A percentile compares a stretch with the other conserved stretches of the same genome.
phyloP scores from a whole-genome alignment of 352 stramenopile genomes.

The Globisporangium uncinulatum region DNA sequence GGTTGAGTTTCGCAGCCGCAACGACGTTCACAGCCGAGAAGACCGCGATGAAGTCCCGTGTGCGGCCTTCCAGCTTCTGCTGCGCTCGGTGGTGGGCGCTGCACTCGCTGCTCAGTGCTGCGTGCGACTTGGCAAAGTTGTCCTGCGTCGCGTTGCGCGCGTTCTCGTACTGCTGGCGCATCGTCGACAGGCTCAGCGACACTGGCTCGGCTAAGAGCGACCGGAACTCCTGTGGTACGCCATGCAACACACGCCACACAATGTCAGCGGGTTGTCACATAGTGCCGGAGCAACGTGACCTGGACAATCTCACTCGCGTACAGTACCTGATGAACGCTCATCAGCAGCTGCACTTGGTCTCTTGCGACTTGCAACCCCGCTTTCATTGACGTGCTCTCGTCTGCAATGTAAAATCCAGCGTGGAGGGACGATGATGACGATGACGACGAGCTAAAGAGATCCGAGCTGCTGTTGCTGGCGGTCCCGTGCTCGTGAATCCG shows the following conservation, averaged over 20 bases:
- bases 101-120: conserved; percentile 38
- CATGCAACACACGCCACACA: not conserved
- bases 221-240: conserved; percentile 54
- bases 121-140: conserved; percentile 51
- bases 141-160: conserved; percentile 49
- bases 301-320: not conserved
- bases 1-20: conserved; percentile 12
- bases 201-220: conserved; percentile 70
- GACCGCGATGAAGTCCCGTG: conserved; percentile 29
- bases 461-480: conserved; percentile 15
- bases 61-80: conserved; percentile 57
- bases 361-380: conserved; percentile 52
- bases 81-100: conserved; percentile 40
- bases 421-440: conserved; percentile 7
- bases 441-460: conserved; percentile 33
- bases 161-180: conserved; percentile 77
- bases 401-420: conserved; percentile 13
- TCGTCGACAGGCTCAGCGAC: conserved; percentile 60
- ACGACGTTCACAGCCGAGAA: conserved; percentile 25
- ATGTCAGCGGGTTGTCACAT: no score
- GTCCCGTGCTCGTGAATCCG: conserved; percentile 38
- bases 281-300: no score
- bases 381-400: conserved; percentile 51
- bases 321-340: conserved; percentile 54
- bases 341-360: conserved; percentile 52